These are phyloP conservation scores for Neofusicoccum ribis DNA, from an alignment of 2,329 filamentous ascomycete genomes.

Conservation along the genomic window DNA sequence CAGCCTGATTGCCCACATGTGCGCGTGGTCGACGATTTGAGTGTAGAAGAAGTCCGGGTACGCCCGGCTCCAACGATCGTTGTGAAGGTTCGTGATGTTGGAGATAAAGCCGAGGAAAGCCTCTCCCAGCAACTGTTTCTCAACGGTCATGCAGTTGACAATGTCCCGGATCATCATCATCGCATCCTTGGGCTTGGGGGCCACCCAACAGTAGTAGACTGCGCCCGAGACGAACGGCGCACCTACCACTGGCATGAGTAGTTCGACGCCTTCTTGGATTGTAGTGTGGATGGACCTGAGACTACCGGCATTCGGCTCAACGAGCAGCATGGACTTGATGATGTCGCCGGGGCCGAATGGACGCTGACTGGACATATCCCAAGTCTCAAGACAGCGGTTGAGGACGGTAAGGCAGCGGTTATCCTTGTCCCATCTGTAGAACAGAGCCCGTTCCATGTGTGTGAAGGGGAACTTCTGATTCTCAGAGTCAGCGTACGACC, in stretches of 20 bases:
- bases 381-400: conserved; percentile 37
- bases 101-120: conserved; percentile 31
- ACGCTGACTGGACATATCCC: conserved; percentile 31
- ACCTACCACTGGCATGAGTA: conserved; percentile 28
- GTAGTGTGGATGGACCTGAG: conserved; percentile 25
- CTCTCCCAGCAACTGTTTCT: conserved; percentile 7
- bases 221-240: conserved; percentile 36
- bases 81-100: conserved; percentile 27
- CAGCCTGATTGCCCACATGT: conserved; percentile 27
- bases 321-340: conserved; percentile 30
- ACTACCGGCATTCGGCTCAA: conserved; percentile 20
- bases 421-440: conserved; percentile 32
- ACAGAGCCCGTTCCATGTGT: conserved; percentile 25
- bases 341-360: conserved; percentile 36
- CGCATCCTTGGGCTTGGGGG: conserved; percentile 23
- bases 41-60: conserved; percentile 29
- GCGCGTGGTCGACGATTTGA: conserved; percentile 25
- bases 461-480: conserved; percentile 31
- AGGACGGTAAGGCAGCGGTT: conserved; percentile 33
- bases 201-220: conserved; percentile 32
- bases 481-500: conserved; percentile 26
- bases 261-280: conserved; percentile 31
- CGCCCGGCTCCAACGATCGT: conserved; percentile 27
- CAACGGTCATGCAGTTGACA: conserved; percentile 26
- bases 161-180: conserved; percentile 27